Evolutionary conservation across 345 rosid genomes (phyloP), one percentile per base, ranked within the genome.

Genomic region (Excoecaria agallocha): DNA sequence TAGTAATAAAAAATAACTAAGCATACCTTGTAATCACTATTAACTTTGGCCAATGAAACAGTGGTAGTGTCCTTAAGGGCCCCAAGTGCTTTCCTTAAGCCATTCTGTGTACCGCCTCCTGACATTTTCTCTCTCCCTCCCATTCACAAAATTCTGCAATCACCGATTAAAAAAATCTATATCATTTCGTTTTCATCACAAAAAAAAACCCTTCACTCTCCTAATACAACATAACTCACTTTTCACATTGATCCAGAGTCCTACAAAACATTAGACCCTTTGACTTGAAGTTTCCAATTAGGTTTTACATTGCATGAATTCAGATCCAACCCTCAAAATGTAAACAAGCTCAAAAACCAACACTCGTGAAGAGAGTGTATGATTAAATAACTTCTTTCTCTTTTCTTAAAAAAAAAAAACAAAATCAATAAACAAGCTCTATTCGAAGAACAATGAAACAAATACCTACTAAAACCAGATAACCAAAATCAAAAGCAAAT

Each of bases 41-140:
- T 93, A 79, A 95, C 98, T 85, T 93, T 95, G 58, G 98, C 99
- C 87, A 95, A 89, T 62, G 98, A 91, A 84, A 95, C 98, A 22
- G 99, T 93, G 75, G 99, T 93, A 57, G 96, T 83, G 76, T 95
- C 99, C 87, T 95, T 95, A 79, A 95, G 78, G 74, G 98, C 97
- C 77, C 99, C 99, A 6, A 95, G 88, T 70, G 95, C 97, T 86
- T 91, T 95, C 79, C 99, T 85, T 68, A 95, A 83, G 89, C 97
- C 89, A 51, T 89, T 94, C 82, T 90, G 94, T 19, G 92, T 87
- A 51, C 95, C 98, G 37, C 93, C 85, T 67, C 97, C 89, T 37
- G 97, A 86, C 98, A 91, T 93, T n/a, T n/a, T 57, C 78, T 87
- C 79, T 75, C 81, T 39, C 79, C 81, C 71, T 15, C 84, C 78